Evolutionary conservation across 192 early-diverging fungal species (phyloP), one percentile per base, ranked within the genome.

Genomic region (Ambispora gerdemannii): DNA sequence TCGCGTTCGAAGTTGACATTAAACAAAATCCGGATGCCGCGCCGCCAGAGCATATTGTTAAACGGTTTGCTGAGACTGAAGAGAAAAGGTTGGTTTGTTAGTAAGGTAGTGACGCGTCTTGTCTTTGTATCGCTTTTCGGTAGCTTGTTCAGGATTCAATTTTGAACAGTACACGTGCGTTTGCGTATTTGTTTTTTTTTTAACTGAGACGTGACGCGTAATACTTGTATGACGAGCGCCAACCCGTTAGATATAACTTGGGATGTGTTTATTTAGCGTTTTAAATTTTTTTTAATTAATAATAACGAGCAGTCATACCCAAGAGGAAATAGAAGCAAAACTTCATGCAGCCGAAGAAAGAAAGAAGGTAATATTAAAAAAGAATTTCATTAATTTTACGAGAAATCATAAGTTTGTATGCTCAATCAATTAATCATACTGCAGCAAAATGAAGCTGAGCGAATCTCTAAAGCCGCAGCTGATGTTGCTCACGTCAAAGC

Each of bases 1-100:
- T 70, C 22, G 67, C 67, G 32, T 70, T 70, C 27, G 67, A 70
- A 31, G 36, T 70, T 27, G 53, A 70, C 3, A 19, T 70, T 43
- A 38, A 70, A 70, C 10, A 70, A 47, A 70, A 59, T 10, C 67
- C 67, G 6, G 24, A 43, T 2, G 51, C 67, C 7, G 34, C 51
- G 25, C 11, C 30, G 4, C 67, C 67, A 17, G 53, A 70, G 47
- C 33, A 59, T 27, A 27, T 59, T 28, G 20, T 27, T 15, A 30
- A 59, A 28, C 36, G 32, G 36, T 31, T 59, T 28, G 24, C 2
- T 2, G 36, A 56, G 17, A 35, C 55, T 30, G 35, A 20, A 10
- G 53, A 55, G 24, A 35, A 28, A 27, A 25, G 10, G 13, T 17
- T 55, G 4, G 10, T 55, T 6, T 17, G 7, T 25, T 11, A 25